Conservation (phyloP, 805 yeast species). For the Cyberlindnera xylosilytica region DNA sequence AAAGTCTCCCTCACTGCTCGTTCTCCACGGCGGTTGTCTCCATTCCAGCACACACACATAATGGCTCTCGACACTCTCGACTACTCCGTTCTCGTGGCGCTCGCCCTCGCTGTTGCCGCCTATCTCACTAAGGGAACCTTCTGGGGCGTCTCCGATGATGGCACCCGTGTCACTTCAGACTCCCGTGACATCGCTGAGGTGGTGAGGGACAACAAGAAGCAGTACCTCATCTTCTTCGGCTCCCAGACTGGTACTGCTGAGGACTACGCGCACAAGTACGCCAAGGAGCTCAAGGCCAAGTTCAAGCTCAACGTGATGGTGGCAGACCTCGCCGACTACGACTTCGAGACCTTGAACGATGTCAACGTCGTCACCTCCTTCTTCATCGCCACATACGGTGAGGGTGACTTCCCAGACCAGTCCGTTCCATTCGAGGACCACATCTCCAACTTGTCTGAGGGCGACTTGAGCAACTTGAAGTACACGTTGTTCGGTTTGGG, state of each 20-base stretch:
- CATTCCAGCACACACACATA: not conserved
- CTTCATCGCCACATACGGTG: slow-evolving; percentile 92
- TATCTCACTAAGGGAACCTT: slow-evolving; percentile 64
- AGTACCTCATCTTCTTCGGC: slow-evolving; percentile 79
- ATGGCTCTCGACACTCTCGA: slow-evolving; percentile 74
- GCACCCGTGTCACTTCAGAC: slow-evolving; percentile 34
- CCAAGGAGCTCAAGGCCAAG: slow-evolving; percentile 81
- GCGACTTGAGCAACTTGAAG: slow-evolving; percentile 53
- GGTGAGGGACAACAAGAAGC: slow-evolving; percentile 60
- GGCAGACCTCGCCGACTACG: slow-evolving; percentile 87
- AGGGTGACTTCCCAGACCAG: slow-evolving; percentile 97
- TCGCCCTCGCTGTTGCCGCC: slow-evolving; percentile 61
- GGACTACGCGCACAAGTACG: slow-evolving; percentile 87
- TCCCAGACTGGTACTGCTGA: slow-evolving; percentile 99
- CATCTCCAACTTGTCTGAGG: slow-evolving; percentile 53
- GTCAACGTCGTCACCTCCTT: slow-evolving; percentile 66
- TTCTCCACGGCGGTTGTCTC: too few relatives aligned
- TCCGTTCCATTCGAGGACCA: slow-evolving; percentile 76
- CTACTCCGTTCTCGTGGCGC: slow-evolving; percentile 59
- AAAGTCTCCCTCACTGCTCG: not conserved
- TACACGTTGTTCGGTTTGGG: slow-evolving; percentile 89
- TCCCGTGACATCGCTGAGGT: slow-evolving; percentile 59
- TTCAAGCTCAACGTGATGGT: slow-evolving; percentile 81
- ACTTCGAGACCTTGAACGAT: slow-evolving; percentile 69
- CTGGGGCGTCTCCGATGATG: slow-evolving; percentile 39